These are phyloP conservation scores for Pseudonectria buxi DNA, from an alignment of 2,329 filamentous ascomycete species.

Conservation along the genomic window DNA sequence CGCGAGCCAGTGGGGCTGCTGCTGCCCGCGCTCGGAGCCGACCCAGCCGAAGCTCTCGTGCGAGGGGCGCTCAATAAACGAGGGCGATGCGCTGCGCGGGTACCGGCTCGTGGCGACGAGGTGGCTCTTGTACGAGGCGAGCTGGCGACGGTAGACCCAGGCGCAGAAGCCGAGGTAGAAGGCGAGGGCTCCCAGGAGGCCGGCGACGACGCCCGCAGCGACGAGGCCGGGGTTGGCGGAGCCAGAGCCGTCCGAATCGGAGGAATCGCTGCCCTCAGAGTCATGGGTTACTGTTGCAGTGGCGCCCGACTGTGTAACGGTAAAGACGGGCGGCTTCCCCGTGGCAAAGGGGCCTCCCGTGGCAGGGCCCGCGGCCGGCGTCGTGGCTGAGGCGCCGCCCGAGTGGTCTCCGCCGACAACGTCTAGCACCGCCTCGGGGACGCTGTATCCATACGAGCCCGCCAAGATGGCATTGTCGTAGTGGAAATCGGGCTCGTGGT, in stretches of 20 bases:
- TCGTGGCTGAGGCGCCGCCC: slow-evolving; percentile 47
- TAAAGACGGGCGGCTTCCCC: slow-evolving; percentile 63
- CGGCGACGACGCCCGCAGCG: slow-evolving; percentile 52
- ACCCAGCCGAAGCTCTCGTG: slow-evolving; percentile 27
- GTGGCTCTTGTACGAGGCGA: slow-evolving; percentile 63
- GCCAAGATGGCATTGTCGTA: slow-evolving; percentile 38
- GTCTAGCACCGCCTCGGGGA: slow-evolving; percentile 44
- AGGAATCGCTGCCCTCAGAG: slow-evolving; percentile 2
- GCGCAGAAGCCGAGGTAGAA: slow-evolving; percentile 64
- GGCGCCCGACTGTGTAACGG: slow-evolving; percentile 46
- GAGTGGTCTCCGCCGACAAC: slow-evolving; percentile 43
- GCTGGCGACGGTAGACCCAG: slow-evolving; percentile 67
- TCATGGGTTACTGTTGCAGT: slow-evolving; percentile 36
- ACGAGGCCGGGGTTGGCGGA: slow-evolving; percentile 35
- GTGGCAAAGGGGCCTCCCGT: slow-evolving; percentile 66
- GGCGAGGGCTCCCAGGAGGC: slow-evolving; percentile 54
- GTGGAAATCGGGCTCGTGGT: slow-evolving; percentile 50
- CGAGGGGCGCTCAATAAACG: slow-evolving; percentile 8
- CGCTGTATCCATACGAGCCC: slow-evolving; percentile 44
- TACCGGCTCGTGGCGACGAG: slow-evolving; percentile 58
- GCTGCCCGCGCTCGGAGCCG: slow-evolving; percentile 16
- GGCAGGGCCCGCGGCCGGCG: slow-evolving; percentile 44
- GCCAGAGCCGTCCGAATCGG: slow-evolving; percentile 1
- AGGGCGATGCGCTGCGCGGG: slow-evolving; percentile 5
- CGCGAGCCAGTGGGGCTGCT: slow-evolving; percentile 10